Base-by-base conservation (phyloP, 805 yeast genomes). In the Komagataella phaffii region DNA sequence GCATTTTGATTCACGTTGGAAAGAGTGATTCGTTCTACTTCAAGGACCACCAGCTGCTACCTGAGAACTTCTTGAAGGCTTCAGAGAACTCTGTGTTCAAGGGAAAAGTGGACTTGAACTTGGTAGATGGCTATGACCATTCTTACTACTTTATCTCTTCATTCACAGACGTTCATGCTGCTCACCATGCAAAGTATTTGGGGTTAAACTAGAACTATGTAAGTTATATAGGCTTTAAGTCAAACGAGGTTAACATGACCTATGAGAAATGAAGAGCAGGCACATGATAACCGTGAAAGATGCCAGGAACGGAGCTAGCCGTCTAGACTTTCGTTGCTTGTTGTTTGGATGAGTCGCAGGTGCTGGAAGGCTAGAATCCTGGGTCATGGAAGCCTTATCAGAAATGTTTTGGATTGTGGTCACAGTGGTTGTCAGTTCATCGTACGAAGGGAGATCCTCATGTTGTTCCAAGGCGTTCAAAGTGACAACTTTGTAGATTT, bases 81-180 rank as follows among this genome's bases (percentile, higher is more conserved):
- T 74, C 83, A 5, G 71, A 79, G 57, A 77, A 75, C 30, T 70
- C 85, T 0, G 65, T 67, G 6, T 83, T 83, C 66, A 76, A 76
- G 53, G 85, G 80, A 3, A 73, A 77, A 52, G 74, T 91, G 53
- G 70, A 77, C 30, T 65, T 85, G 49, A 69, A 79, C 24, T 59
- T 79, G 43, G 95, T 78, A 17, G 89, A 85, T 1, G 96, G 90
- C 3, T 91, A 81, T 62, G 97, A 93, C 61, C 99, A 91, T 64
- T 83, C 90, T 49, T 91, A 90, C 71, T 93, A 77, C 67, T 91
- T 89, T 64, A 76, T 91, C 52, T 76, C 90, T 50, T 68, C 87
- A 0, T 90, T 89, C 66, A 84, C 84, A 10, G 83, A 77, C 52
- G 86, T 81, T 43, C 98, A 93, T 65, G 87, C 96, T 44, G 79